Conservation (phyloP, 1,284 basidiomycete species). For the Mycosarcoma mackinlayi region DNA sequence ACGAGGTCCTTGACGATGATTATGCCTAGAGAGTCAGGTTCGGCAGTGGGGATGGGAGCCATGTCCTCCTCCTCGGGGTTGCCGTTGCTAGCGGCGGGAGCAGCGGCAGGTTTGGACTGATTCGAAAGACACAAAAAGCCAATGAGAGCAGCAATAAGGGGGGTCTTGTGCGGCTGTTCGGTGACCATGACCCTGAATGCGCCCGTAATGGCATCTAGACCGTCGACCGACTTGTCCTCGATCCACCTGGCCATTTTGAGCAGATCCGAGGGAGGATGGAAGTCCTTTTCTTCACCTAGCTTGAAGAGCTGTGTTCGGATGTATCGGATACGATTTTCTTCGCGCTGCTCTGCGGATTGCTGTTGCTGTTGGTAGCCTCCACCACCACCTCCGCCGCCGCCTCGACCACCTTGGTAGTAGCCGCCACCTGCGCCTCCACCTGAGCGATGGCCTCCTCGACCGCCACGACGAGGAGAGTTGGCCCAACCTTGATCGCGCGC, state of each 20-base stretch:
- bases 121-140: conserved; percentile 59
- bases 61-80: conserved; percentile 9
- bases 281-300: conserved; percentile 53
- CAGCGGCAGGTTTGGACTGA: conserved; percentile 13
- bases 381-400: conserved; percentile 14
- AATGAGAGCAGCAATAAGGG: conserved; percentile 61
- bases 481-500: conserved; percentile 37
- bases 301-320: conserved; percentile 51
- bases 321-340: conserved; percentile 45
- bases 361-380: conserved; percentile 19
- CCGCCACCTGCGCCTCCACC: conserved; percentile 25
- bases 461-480: conserved; percentile 42
- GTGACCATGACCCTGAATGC: conserved; percentile 61
- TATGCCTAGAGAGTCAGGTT: conserved; percentile 51
- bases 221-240: conserved; percentile 45
- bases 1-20: conserved; percentile 60
- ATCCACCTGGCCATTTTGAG: conserved; percentile 61
- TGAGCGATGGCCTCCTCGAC: conserved; percentile 20
- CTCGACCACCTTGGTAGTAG: conserved; percentile 17
- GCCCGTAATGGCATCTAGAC: conserved; percentile 43
- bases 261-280: conserved; percentile 55
- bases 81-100: neutral
- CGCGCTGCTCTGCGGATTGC: conserved; percentile 37
- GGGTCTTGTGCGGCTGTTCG: conserved; percentile 60
- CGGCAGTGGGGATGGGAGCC: neutral